Conservation (phyloP, 305 asterid species). For the Fraxinus latifolia region DNA sequence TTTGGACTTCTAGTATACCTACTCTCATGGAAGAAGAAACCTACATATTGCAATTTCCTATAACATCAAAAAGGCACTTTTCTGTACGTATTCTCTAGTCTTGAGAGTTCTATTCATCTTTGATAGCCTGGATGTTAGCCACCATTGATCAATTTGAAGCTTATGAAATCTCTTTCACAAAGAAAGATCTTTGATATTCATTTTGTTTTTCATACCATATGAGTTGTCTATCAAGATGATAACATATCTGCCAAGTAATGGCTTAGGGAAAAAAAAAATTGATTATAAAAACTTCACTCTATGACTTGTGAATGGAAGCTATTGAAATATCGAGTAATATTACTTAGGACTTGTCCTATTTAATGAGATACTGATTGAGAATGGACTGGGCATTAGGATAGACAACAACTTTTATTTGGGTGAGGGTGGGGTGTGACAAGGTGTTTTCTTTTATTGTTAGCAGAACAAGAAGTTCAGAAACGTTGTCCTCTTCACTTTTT, state of each 20-base stretch:
- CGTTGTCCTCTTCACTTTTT: not conserved
- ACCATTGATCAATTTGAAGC: not conserved
- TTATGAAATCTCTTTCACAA: not conserved
- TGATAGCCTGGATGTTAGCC: not conserved
- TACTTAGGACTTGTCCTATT: not conserved
- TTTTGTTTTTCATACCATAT: not conserved
- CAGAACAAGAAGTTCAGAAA: not conserved
- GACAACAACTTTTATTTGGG: not conserved
- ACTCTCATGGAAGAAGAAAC: not conserved
- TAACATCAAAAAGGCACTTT: not conserved
- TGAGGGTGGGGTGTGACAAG: not conserved
- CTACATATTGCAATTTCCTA: not conserved
- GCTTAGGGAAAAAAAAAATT: not conserved
- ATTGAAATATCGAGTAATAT: not conserved
- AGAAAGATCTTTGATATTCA: not conserved
- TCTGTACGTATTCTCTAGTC: not conserved
- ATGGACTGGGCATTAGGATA: not conserved
- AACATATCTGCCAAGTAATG: not conserved
- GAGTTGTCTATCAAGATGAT: not conserved
- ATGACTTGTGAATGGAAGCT: not conserved
- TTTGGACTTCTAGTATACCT: not conserved
- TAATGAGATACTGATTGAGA: not conserved
- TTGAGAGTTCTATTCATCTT: not conserved
- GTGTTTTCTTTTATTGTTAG: not conserved
- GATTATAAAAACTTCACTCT: not conserved